Conservation (phyloP, 2,329 filamentous ascomycete species). For the Neofusicoccum ribis region DNA sequence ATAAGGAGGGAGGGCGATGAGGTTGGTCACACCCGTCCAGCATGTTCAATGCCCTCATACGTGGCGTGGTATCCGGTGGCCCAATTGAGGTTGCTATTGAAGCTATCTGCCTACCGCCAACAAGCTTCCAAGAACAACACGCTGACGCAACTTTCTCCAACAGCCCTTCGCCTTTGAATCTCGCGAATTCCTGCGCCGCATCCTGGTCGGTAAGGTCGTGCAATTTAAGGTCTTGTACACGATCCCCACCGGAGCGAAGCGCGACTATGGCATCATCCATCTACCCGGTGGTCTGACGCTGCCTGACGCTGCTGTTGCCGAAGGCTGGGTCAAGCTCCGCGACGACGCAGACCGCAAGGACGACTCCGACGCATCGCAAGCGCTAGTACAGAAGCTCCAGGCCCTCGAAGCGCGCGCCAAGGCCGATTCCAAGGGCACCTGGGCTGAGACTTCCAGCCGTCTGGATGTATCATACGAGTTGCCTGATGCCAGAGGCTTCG, state of each 20-base stretch:
- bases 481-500: slow-evolving; percentile 70
- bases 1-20: slow-evolving; percentile 88
- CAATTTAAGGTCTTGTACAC: slow-evolving; percentile 85
- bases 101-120: no score
- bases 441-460: slow-evolving; percentile 64
- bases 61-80: not conserved
- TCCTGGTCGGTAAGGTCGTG: slow-evolving; percentile 82
- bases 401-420: slow-evolving; percentile 76
- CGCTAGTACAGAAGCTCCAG: slow-evolving; percentile 75
- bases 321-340: slow-evolving; percentile 89
- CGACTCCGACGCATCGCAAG: slow-evolving; percentile 71
- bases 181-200: slow-evolving; percentile 83
- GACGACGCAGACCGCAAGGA: slow-evolving; percentile 94
- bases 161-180: slow-evolving; percentile 86
- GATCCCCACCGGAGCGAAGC: slow-evolving; percentile 72
- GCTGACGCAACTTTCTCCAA: not conserved
- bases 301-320: slow-evolving; percentile 80
- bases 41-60: not conserved
- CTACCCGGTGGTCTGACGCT: slow-evolving; percentile 61
- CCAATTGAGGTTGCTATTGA: not conserved
- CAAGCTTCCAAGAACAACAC: not conserved
- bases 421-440: slow-evolving; percentile 77
- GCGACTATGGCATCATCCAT: slow-evolving; percentile 82
- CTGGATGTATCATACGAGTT: slow-evolving; percentile 83
- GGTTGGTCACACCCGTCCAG: slow-evolving; percentile 41